Conservation (phyloP, 2,329 filamentous ascomycete genomes). For the Penicillium oxalicum region DNA sequence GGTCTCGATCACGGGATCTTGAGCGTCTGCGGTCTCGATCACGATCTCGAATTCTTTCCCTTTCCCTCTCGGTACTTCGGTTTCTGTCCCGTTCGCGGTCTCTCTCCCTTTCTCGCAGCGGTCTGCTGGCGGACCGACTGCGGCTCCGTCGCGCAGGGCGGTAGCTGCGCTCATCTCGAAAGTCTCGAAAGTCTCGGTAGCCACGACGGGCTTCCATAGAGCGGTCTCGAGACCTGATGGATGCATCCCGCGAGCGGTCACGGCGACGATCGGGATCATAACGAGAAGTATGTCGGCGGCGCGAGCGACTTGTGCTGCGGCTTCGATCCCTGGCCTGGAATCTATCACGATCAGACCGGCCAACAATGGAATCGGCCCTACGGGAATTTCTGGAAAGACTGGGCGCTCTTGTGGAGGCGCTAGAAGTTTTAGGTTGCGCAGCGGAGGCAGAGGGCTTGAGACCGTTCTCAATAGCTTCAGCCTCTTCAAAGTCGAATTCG, state of each 20-base stretch:
- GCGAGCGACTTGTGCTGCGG: conserved; percentile 29
- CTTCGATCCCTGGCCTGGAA: conserved; percentile 24
- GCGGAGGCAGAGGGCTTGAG: conserved; percentile 24
- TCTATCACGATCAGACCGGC: conserved; percentile 22
- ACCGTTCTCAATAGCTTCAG: conserved; percentile 38
- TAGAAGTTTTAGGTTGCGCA: conserved; percentile 18
- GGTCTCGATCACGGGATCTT: conserved; percentile 12
- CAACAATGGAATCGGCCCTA: conserved; percentile 24
- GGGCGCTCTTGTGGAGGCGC: conserved; percentile 23
- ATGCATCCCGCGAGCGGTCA: conserved; percentile 25
- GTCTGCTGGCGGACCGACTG: conserved; percentile 25
- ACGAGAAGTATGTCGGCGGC: conserved; percentile 22
- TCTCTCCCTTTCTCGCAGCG: conserved; percentile 16
- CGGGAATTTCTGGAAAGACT: conserved; percentile 27
- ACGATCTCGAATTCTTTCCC: conserved; percentile 15
- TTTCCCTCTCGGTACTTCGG: conserved; percentile 13
- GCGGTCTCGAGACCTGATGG: conserved; percentile 29
- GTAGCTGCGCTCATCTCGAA: conserved; percentile 28
- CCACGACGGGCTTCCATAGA: conserved; percentile 29
- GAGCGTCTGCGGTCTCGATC: conserved; percentile 22
- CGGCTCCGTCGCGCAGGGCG: conserved; percentile 31
- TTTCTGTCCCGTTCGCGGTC: conserved; percentile 8
- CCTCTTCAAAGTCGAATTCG: conserved; percentile 48
- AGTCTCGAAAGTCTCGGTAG: conserved; percentile 27
- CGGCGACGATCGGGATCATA: conserved; percentile 27